A percentile compares a stretch with the other conserved stretches of the same genome.
Conservation (phyloP, 345 rosid genomes). For the Melaleuca alternifolia region DNA sequence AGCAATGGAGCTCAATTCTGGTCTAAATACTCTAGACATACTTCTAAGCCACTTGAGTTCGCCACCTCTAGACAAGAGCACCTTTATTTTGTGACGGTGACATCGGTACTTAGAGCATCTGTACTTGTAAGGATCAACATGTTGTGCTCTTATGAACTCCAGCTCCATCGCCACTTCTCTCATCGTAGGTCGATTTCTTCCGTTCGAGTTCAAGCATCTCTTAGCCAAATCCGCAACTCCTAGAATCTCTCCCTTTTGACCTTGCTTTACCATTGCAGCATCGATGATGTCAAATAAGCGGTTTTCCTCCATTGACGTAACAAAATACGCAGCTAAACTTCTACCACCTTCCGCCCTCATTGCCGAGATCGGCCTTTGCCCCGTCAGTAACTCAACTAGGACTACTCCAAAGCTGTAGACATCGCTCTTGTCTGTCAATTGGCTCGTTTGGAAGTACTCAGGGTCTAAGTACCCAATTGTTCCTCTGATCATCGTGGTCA, state of each 20-base stretch:
- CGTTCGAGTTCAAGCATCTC: slow-evolving; percentile 1
- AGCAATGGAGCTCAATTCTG: no score
- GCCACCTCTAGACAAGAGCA: no score
- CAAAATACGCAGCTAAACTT: background rate
- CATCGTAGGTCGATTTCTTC: slow-evolving; percentile 5
- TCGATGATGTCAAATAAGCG: background rate
- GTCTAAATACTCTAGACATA: no score
- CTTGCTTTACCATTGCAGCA: background rate
- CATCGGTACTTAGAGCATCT: background rate
- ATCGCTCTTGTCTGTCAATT: slow-evolving; percentile 15
- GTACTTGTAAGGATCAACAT: background rate
- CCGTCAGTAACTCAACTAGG: slow-evolving; percentile 1
- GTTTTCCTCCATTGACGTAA: slow-evolving; percentile 1
- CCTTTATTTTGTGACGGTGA: no score
- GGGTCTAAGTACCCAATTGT: slow-evolving; percentile 11
- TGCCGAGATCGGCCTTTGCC: slow-evolving; percentile 1
- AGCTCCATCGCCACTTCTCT: slow-evolving; percentile 2
- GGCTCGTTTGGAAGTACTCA: slow-evolving; percentile 10
- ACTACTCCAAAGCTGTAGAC: slow-evolving; percentile 16
- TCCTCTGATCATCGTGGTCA: background rate
- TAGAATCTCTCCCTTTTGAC: background rate
- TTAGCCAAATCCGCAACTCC: slow-evolving; percentile 2
- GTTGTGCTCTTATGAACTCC: background rate
- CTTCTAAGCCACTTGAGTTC: no score
- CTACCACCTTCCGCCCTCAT: background rate